These are phyloP conservation scores for Cladosporium sp. DNA, from an alignment of 2,329 filamentous ascomycete species.

Conservation along the genomic window DNA sequence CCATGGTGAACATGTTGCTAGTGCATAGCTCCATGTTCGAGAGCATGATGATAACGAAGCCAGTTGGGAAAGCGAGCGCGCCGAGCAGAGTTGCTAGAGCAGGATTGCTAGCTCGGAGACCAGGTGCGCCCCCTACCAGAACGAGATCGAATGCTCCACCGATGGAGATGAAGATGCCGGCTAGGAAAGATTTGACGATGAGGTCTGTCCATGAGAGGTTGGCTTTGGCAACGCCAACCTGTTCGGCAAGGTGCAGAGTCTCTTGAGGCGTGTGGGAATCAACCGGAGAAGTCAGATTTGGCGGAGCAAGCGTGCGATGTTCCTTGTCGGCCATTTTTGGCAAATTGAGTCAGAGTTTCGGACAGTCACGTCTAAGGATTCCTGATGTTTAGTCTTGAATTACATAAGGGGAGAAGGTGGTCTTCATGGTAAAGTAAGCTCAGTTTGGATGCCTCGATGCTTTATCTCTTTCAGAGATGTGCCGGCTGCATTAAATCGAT, in stretches of 20 bases:
- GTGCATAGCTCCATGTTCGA: background rate
- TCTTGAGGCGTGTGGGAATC: background rate
- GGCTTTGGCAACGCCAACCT: background rate
- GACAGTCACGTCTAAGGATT: background rate
- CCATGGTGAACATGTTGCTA: constrained; percentile 1
- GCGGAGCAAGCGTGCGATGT: background rate
- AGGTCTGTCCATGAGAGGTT: background rate
- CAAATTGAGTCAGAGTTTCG: background rate
- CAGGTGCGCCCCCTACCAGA: background rate
- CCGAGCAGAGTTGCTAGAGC: background rate
- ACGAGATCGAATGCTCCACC: background rate
- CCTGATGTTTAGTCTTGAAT: background rate
- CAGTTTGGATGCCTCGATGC: too few species aligned
- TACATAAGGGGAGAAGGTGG: background rate
- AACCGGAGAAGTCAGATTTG: background rate
- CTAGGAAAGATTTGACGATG: background rate
- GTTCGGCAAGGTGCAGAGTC: background rate
- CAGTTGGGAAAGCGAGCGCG: background rate
- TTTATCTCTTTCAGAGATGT: background rate
- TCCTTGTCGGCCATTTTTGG: background rate
- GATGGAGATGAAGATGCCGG: background rate
- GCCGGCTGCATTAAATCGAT: background rate
- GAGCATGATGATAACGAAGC: constrained; percentile 1
- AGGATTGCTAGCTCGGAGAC: background rate
- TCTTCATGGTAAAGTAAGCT: background rate